A percentile compares a stretch with the other conserved stretches of the same genome.
phyloP scores from a whole-genome alignment of 1,284 basidiomycete species.

The Abortiporus biennis region DNA sequence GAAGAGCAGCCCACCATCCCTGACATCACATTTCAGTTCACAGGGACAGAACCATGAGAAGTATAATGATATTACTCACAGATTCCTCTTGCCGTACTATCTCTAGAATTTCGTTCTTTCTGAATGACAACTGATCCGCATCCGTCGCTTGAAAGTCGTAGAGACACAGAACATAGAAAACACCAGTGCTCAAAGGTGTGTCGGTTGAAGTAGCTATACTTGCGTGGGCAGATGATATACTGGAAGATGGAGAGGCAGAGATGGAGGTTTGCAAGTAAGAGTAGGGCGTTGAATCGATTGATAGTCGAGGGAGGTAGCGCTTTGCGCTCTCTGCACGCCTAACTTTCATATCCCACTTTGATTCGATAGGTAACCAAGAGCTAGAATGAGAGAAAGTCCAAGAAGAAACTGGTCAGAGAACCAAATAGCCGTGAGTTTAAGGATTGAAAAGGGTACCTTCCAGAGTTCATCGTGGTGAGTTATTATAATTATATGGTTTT shows the following conservation, averaged over 20 bases:
- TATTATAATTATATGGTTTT: no score
- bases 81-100: conserved; percentile 63
- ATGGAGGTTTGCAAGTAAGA: conserved; percentile 12
- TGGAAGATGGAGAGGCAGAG: conserved; percentile 15
- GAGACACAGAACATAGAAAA: conserved; percentile 50
- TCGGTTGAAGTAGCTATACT: conserved; percentile 20
- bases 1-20: conserved; percentile 77
- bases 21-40: conserved; percentile 6
- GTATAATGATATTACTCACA: conserved; percentile 13
- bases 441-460: no score
- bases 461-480: no score
- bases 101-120: conserved; percentile 58
- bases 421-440: no score
- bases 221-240: conserved; percentile 17
- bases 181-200: conserved; percentile 24
- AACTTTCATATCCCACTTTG: not conserved
- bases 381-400: not conserved
- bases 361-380: not conserved
- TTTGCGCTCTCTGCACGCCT: conserved; percentile 8
- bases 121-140: conserved; percentile 53
- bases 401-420: not conserved
- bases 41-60: not conserved
- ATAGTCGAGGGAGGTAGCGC: conserved; percentile 32
- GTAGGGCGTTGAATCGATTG: conserved; percentile 40
- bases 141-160: conserved; percentile 62